Evolutionary conservation across 176 grass and related monocot species (phyloP).

Genomic region (Oryza coarctata): DNA sequence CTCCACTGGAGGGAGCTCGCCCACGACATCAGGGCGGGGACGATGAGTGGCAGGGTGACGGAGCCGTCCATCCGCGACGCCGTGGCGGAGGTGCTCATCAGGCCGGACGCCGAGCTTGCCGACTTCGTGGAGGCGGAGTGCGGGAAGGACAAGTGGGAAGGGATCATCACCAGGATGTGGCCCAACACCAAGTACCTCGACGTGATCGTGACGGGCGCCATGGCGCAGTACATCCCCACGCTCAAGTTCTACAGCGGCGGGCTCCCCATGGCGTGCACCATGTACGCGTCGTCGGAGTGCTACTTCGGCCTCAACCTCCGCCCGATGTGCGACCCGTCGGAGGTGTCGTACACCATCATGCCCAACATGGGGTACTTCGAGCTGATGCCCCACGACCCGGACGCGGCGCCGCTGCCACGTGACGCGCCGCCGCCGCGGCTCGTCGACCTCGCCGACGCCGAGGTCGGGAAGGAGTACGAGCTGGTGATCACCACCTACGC

Average conservation of each 20-base stretch:
- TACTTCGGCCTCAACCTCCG: conserved; percentile 97
- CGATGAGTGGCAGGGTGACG: conserved; percentile 45
- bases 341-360: conserved; percentile 99
- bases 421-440: conserved; percentile 28
- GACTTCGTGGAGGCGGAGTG: conserved; percentile 37
- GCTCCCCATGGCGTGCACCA: conserved; percentile 90
- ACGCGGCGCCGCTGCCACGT: too few species aligned
- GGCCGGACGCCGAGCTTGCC: not conserved
- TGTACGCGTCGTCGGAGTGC: conserved; percentile 98
- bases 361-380: conserved; percentile 95
- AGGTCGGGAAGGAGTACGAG: conserved; percentile 81
- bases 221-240: conserved; percentile 97
- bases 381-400: too few species aligned
- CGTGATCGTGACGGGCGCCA: conserved; percentile 96
- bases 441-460: conserved; percentile 71
- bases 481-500: conserved; percentile 93
- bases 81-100: not conserved
- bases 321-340: conserved; percentile 78
- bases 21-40: conserved; percentile 60
- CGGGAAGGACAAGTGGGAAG: conserved; percentile 52
- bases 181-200: conserved; percentile 96
- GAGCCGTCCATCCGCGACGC: conserved; percentile 50
- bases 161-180: conserved; percentile 83
- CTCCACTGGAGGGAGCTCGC: conserved; percentile 73
- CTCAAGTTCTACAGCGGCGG: conserved; percentile 85